A percentile compares a stretch with the other conserved stretches of the same genome.
Conservation (phyloP, 306 rosid genomes). For the Quercus engelmannii region DNA sequence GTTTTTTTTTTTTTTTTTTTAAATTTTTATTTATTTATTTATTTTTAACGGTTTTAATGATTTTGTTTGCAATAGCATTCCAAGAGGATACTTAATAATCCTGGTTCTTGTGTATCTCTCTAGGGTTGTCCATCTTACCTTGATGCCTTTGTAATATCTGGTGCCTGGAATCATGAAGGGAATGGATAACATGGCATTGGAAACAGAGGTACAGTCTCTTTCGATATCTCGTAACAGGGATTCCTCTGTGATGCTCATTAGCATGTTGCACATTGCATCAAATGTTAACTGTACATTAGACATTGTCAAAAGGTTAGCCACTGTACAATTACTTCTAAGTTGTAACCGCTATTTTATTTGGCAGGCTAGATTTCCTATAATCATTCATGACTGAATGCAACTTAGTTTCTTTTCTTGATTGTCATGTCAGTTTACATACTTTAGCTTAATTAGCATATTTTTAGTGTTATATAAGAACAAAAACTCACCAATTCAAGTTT, state of each 20-base stretch:
- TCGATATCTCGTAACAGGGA: conserved; percentile 45
- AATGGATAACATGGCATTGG: conserved; percentile 58
- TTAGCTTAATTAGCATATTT: neutral
- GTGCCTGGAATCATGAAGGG: conserved; percentile 67
- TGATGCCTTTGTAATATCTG: conserved; percentile 65
- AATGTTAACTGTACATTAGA: conserved; percentile 47
- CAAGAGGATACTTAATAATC: too few relatives aligned
- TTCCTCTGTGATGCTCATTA: conserved; percentile 57
- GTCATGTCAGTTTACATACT: neutral
- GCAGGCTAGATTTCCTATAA: too few relatives aligned
- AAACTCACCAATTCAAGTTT: neutral
- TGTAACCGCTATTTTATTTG: too few relatives aligned
- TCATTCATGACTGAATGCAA: neutral
- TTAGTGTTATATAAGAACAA: neutral
- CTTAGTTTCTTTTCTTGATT: too few relatives aligned
- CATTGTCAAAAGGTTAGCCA: conserved; percentile 17
- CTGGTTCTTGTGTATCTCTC: too few relatives aligned
- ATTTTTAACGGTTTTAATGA: too few relatives aligned
- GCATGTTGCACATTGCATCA: conserved; percentile 69
- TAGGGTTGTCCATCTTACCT: conserved; percentile 26
- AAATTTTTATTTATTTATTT: too few relatives aligned
- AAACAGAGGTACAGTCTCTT: conserved; percentile 45
- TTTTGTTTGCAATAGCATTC: too few relatives aligned
- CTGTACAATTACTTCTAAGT: neutral
- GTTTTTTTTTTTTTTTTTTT: too few relatives aligned